These are phyloP conservation scores for Paramecium sexaurelia DNA, from an alignment of 73 alveolate species.

Conservation along the genomic window DNA sequence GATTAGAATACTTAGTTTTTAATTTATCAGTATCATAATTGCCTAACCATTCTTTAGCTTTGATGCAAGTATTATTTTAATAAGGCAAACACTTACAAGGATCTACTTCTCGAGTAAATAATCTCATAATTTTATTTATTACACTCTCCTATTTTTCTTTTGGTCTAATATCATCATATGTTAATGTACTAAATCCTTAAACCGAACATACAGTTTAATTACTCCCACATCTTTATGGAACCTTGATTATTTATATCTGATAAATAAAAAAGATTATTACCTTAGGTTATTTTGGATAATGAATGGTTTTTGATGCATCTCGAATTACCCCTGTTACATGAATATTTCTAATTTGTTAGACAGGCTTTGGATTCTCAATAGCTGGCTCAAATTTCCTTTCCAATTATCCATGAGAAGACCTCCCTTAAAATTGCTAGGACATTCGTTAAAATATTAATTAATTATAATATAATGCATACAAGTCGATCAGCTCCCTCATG, in stretches of 20 bases:
- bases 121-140: constrained; percentile 23
- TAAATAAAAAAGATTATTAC: background rate
- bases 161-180: constrained; percentile 48
- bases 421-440: constrained; percentile 5
- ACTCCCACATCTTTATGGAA: constrained; percentile 24
- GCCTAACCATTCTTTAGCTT: constrained; percentile 50
- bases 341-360: background rate
- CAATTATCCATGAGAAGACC: constrained; percentile 17
- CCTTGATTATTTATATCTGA: background rate
- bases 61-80: constrained; percentile 3
- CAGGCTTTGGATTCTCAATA: background rate
- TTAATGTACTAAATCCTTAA: constrained; percentile 10
- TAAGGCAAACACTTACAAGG: constrained; percentile 18
- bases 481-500: constrained; percentile 46
- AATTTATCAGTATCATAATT: background rate
- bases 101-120: background rate
- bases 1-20: background rate
- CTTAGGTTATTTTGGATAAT: constrained; percentile 24
- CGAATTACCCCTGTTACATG: background rate
- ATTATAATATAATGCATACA: constrained; percentile 27
- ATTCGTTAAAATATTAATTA: constrained; percentile 30
- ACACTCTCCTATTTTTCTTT: constrained; percentile 5
- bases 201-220: background rate
- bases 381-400: constrained; percentile 45
- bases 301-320: constrained; percentile 12